Percentiles rank a stretch among this genome's conserved stretches.
These are phyloP conservation scores for Hypericum perforatum DNA, from an alignment of 345 rosid genomes.

Conservation along the genomic window DNA sequence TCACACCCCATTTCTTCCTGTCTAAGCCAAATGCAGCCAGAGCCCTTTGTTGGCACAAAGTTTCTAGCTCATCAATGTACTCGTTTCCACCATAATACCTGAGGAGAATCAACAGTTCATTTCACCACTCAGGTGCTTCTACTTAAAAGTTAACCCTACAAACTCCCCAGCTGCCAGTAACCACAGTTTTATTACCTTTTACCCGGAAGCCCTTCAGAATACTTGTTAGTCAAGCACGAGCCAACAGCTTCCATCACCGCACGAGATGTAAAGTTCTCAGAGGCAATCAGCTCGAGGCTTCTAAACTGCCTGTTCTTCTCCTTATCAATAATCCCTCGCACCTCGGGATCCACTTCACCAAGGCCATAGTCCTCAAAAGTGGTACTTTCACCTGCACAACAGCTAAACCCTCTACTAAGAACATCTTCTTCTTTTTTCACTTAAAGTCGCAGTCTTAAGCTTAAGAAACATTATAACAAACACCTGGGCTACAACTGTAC, in stretches of 20 bases:
- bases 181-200: slow-evolving; percentile 54
- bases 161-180: not conserved
- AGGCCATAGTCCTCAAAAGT: slow-evolving; percentile 47
- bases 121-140: not conserved
- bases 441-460: not conserved
- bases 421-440: too few species aligned
- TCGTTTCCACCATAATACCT: slow-evolving; percentile 97
- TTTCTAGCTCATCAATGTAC: slow-evolving; percentile 81
- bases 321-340: slow-evolving; percentile 44
- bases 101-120: slow-evolving; percentile 1
- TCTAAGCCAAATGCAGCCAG: slow-evolving; percentile 70
- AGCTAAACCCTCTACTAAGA: not conserved
- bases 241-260: slow-evolving; percentile 98
- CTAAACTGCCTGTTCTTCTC: slow-evolving; percentile 82
- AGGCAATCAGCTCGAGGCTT: slow-evolving; percentile 91
- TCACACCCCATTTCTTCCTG: slow-evolving; percentile 76
- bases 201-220: slow-evolving; percentile 90
- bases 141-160: slow-evolving; percentile 4
- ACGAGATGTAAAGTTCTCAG: slow-evolving; percentile 85
- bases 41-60: slow-evolving; percentile 77
- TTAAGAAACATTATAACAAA: not conserved
- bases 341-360: slow-evolving; percentile 69
- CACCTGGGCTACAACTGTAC: not conserved
- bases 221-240: slow-evolving; percentile 88
- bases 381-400: slow-evolving; percentile 32